A percentile compares a stretch with the other conserved stretches of the same genome.
phyloP scores from a whole-genome alignment of 495 filamentous ascomycete species.

The Penicillium paradoxum region DNA sequence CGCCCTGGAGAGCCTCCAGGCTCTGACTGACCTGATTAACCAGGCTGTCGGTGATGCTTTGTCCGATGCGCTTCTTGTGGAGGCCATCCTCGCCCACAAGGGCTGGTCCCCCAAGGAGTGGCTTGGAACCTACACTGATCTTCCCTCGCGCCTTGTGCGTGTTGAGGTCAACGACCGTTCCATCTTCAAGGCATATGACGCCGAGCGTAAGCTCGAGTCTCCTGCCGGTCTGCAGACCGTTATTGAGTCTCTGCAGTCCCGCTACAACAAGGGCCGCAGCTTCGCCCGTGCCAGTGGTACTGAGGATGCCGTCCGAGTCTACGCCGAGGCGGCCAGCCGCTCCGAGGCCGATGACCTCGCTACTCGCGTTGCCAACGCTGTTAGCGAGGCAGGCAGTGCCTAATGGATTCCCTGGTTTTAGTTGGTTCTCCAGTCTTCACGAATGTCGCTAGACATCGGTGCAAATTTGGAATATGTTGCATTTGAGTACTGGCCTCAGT shows the following conservation, averaged over 20 bases:
- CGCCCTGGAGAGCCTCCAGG: slow-evolving; percentile 73
- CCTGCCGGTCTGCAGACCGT: slow-evolving; percentile 73
- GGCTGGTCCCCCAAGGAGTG: slow-evolving; percentile 85
- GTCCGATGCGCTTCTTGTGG: slow-evolving; percentile 92
- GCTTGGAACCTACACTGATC: slow-evolving; percentile 89
- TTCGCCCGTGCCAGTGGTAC: slow-evolving; percentile 93
- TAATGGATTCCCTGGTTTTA: slow-evolving; percentile 5
- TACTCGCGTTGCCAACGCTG: slow-evolving; percentile 70
- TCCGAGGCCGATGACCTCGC: slow-evolving; percentile 83
- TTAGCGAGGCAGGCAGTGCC: slow-evolving; percentile 43
- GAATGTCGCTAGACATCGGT: not conserved
- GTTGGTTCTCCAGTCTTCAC: not conserved
- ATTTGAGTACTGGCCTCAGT: not conserved
- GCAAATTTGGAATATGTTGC: not conserved
- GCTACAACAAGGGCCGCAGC: slow-evolving; percentile 82
- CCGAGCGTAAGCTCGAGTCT: slow-evolving; percentile 78
- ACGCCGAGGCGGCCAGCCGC: slow-evolving; percentile 88
- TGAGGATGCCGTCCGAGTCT: slow-evolving; percentile 93
- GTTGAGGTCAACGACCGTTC: slow-evolving; percentile 85
- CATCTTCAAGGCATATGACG: slow-evolving; percentile 83
- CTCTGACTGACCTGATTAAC: slow-evolving; percentile 87
- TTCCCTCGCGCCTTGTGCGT: slow-evolving; percentile 89
- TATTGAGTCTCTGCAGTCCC: slow-evolving; percentile 82
- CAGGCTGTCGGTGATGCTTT: slow-evolving; percentile 95
- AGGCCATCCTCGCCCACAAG: slow-evolving; percentile 94